Conservation (phyloP, 768 basidiomycete species). For the Termitomyces sp. region DNA sequence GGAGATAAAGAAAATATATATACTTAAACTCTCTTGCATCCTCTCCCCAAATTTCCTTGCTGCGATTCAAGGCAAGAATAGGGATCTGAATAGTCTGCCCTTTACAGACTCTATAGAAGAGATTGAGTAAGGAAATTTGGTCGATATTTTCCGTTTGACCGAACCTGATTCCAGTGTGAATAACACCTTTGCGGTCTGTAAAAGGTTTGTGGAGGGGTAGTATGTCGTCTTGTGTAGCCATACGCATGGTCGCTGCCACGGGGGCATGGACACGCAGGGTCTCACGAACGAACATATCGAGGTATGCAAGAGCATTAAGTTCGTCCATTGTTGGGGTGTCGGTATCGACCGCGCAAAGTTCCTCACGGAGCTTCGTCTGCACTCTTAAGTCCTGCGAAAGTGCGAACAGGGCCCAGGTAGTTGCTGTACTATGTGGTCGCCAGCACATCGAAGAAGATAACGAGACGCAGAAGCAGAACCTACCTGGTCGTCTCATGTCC, state of each 20-base stretch:
- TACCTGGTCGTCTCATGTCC: slow-evolving; percentile 44
- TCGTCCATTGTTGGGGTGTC: slow-evolving; percentile 67
- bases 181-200: slow-evolving; percentile 34
- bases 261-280: slow-evolving; percentile 53
- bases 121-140: neutral
- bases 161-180: slow-evolving; percentile 34
- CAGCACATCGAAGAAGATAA: neutral
- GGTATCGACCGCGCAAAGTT: slow-evolving; percentile 44
- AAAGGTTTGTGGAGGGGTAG: slow-evolving; percentile 46
- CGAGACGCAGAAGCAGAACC: neutral
- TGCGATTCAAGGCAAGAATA: slow-evolving; percentile 47
- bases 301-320: slow-evolving; percentile 57
- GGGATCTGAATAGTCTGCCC: slow-evolving; percentile 45
- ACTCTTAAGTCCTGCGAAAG: slow-evolving; percentile 40
- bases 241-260: slow-evolving; percentile 34
- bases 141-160: neutral
- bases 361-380: slow-evolving; percentile 53
- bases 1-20: slow-evolving; percentile 3
- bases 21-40: slow-evolving; percentile 59
- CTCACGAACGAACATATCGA: slow-evolving; percentile 63
- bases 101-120: slow-evolving; percentile 29
- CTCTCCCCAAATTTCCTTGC: slow-evolving; percentile 53
- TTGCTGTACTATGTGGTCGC: slow-evolving; percentile 27
- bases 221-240: slow-evolving; percentile 46
- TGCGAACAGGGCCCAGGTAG: slow-evolving; percentile 56